These are phyloP conservation scores for Periconia digitata DNA, from an alignment of 2,329 filamentous ascomycete genomes.

Conservation along the genomic window DNA sequence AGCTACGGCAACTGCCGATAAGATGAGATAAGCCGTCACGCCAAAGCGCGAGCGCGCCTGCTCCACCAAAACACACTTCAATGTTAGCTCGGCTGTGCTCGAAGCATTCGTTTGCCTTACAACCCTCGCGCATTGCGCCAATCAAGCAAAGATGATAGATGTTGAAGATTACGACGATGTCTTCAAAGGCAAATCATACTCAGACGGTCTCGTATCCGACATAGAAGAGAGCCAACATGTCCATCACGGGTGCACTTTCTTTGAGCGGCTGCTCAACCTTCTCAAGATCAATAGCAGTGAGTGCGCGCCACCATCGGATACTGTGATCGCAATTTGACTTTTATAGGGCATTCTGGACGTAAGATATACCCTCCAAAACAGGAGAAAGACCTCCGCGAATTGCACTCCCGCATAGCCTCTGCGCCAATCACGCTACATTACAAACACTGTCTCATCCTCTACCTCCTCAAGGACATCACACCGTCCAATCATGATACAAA, in stretches of 20 bases:
- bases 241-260: slow-evolving; percentile 72
- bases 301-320: too few relatives aligned
- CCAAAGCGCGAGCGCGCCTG: slow-evolving; percentile 2
- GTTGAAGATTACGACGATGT: slow-evolving; percentile 69
- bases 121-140: neutral
- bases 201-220: slow-evolving; percentile 48
- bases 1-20: too few relatives aligned
- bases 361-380: slow-evolving; percentile 75
- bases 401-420: slow-evolving; percentile 71
- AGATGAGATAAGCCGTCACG: slow-evolving; percentile 8
- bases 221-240: slow-evolving; percentile 68
- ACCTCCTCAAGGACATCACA: slow-evolving; percentile 76
- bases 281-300: slow-evolving; percentile 61
- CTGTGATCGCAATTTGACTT: too few relatives aligned
- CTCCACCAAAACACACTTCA: neutral
- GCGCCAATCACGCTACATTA: slow-evolving; percentile 69
- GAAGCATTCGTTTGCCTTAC: neutral
- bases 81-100: neutral
- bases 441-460: slow-evolving; percentile 82
- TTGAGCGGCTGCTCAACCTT: slow-evolving; percentile 73
- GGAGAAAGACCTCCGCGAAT: slow-evolving; percentile 65
- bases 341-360: slow-evolving; percentile 44
- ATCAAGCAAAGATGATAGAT: slow-evolving; percentile 57
- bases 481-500: slow-evolving; percentile 45
- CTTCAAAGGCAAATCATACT: slow-evolving; percentile 52